Evolutionary conservation across 2,329 filamentous ascomycete species (phyloP).

Genomic region (Myriosclerotinia scirpicola): DNA sequence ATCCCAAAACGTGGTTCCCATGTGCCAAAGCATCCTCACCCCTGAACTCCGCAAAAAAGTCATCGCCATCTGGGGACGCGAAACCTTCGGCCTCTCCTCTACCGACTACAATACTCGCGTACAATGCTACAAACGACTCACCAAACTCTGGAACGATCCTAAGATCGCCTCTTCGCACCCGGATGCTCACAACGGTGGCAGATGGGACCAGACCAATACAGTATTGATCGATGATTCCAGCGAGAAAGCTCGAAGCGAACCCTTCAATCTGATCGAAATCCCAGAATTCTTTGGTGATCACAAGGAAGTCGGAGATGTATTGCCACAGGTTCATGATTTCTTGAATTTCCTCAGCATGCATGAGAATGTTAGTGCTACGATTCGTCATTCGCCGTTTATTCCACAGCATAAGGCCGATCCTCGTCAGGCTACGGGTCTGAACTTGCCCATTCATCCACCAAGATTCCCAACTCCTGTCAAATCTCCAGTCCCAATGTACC

Average conservation of each 20-base stretch:
- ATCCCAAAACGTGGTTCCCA: constrained; percentile 66
- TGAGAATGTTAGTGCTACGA: constrained; percentile 62
- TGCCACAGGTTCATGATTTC: constrained; percentile 62
- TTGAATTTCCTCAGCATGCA: constrained; percentile 55
- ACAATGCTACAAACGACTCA: constrained; percentile 87
- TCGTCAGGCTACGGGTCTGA: constrained; percentile 11
- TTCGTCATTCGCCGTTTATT: constrained; percentile 53
- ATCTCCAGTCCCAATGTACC: background rate
- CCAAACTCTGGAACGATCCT: constrained; percentile 64
- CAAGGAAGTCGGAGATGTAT: constrained; percentile 45
- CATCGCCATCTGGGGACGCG: constrained; percentile 74
- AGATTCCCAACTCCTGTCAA: constrained; percentile 10
- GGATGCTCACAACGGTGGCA: constrained; percentile 43
- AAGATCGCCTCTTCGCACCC: constrained; percentile 48
- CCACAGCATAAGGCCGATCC: constrained; percentile 23
- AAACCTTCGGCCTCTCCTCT: constrained; percentile 66
- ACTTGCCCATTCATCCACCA: constrained; percentile 16
- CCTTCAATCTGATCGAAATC: constrained; percentile 76
- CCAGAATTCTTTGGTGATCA: constrained; percentile 67
- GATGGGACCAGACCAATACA: constrained; percentile 83
- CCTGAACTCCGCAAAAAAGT: constrained; percentile 54
- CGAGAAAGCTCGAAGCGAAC: constrained; percentile 80
- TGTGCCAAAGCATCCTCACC: constrained; percentile 66
- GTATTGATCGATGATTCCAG: constrained; percentile 83
- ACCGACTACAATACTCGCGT: constrained; percentile 68